phyloP scores from a whole-genome alignment of 2,329 filamentous ascomycete genomes.

The Aschersonia sp. region DNA sequence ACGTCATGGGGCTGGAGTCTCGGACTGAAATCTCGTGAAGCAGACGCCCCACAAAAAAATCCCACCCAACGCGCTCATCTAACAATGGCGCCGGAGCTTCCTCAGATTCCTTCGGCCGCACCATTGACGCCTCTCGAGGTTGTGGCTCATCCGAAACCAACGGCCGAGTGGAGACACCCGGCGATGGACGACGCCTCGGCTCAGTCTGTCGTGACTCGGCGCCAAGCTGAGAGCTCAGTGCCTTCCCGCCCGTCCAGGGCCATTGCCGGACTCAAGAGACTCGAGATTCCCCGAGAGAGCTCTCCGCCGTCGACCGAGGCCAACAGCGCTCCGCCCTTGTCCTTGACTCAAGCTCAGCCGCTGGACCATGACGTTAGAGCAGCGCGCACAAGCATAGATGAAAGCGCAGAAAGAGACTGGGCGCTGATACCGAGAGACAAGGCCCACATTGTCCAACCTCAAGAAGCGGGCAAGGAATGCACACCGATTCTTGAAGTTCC shows the following conservation, averaged over 20 bases:
- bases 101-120: background rate
- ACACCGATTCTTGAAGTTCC: background rate
- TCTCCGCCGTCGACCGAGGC: background rate
- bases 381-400: background rate
- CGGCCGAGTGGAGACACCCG: background rate
- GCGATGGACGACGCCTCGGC: background rate
- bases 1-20: conserved; percentile 29
- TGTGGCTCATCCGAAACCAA: background rate
- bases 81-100: conserved; percentile 2
- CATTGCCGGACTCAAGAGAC: conserved; percentile 4
- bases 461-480: background rate
- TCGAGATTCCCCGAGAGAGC: conserved; percentile 5
- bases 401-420: conserved; percentile 13
- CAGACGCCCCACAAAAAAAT: conserved; percentile 7
- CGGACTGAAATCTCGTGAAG: conserved; percentile 17
- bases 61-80: conserved; percentile 5
- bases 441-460: background rate
- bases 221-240: background rate
- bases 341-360: background rate
- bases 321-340: background rate
- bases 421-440: conserved; percentile 10
- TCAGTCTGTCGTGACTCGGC: too few species aligned
- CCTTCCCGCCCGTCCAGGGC: conserved; percentile 1
- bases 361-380: background rate
- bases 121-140: background rate